phyloP scores from a whole-genome alignment of 1,284 basidiomycete species.

The Filobasidium uniguttulatum region DNA sequence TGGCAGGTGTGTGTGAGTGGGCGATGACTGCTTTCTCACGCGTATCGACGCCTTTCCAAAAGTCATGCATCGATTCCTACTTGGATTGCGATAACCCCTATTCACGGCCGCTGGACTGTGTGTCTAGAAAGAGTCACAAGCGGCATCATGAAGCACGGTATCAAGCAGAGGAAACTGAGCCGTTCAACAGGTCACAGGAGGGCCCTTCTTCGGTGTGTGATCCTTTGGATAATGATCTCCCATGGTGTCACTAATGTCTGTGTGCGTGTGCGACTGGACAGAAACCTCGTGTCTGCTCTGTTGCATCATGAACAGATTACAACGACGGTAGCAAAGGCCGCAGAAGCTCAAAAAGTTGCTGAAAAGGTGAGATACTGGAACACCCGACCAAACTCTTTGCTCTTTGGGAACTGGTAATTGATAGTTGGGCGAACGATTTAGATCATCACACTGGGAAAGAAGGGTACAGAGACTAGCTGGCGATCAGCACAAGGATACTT shows the following conservation, averaged over 20 bases:
- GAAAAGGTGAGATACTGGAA: constrained; percentile 56
- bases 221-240: not conserved
- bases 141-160: constrained; percentile 69
- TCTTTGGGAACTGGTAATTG: not conserved
- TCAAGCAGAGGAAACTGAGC: constrained; percentile 75
- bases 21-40: not conserved
- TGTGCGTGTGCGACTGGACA: constrained; percentile 28
- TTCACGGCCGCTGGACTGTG: too few relatives aligned
- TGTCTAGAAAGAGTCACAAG: too few relatives aligned
- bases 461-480: constrained; percentile 44
- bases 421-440: constrained; percentile 32
- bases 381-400: not conserved
- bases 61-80: too few relatives aligned
- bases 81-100: too few relatives aligned
- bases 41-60: not conserved
- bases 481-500: constrained; percentile 11
- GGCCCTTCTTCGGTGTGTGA: constrained; percentile 63
- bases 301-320: constrained; percentile 92
- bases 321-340: constrained; percentile 91
- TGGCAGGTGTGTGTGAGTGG: not conserved
- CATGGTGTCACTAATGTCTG: not conserved
- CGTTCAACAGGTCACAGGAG: constrained; percentile 72
- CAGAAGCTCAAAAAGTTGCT: constrained; percentile 76
- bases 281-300: constrained; percentile 88
- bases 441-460: constrained; percentile 83